phyloP scores from a whole-genome alignment of 176 grass and related monocot species.

The Carex cristatella region DNA sequence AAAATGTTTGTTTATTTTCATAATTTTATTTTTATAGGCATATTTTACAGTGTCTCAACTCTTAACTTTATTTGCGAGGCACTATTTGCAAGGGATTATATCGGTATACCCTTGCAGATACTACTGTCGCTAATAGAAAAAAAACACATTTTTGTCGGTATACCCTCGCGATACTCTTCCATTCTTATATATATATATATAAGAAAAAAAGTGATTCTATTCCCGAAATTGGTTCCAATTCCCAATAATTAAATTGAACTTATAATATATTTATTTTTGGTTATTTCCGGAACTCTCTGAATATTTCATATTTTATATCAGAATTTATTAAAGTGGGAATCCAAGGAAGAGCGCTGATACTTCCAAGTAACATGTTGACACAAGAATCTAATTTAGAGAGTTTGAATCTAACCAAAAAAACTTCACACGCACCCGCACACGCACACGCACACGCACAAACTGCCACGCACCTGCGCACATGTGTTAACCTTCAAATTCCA shows the following conservation, averaged over 20 bases:
- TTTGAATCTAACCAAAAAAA: slow-evolving; percentile 7
- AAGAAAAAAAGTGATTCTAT: too few species aligned
- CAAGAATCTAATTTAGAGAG: neutral
- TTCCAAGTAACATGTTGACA: slow-evolving; percentile 7
- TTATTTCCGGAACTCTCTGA: neutral
- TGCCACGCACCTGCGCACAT: neutral
- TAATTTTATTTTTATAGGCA: too few species aligned
- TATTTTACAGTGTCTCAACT: too few species aligned
- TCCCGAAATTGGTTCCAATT: neutral
- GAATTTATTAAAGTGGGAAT: neutral
- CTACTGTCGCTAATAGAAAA: too few species aligned
- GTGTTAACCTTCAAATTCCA: neutral
- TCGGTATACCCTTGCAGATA: too few species aligned
- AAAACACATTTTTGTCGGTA: too few species aligned
- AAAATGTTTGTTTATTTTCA: too few species aligned
- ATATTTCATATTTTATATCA: neutral
- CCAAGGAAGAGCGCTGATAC: neutral
- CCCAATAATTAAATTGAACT: neutral
- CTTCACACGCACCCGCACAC: neutral
- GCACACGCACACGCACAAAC: slow-evolving; percentile 8
- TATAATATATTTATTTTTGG: neutral
- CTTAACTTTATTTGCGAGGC: too few species aligned
- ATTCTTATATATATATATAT: too few species aligned
- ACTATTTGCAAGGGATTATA: too few species aligned
- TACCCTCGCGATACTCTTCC: too few species aligned